These are phyloP conservation scores for Coniosporium apollinis DNA, from an alignment of 495 filamentous ascomycete species.

Conservation along the genomic window DNA sequence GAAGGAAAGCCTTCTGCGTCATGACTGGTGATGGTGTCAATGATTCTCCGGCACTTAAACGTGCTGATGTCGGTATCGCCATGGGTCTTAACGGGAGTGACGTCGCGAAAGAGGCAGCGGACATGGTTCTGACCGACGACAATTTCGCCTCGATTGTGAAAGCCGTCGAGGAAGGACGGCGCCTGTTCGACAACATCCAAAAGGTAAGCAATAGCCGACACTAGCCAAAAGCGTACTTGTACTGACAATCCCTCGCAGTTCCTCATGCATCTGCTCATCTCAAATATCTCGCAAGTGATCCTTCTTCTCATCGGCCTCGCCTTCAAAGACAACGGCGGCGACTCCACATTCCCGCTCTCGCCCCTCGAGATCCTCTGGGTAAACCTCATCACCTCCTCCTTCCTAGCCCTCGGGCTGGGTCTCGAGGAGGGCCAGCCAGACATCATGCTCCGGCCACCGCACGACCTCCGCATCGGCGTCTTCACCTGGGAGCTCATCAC, in stretches of 20 bases:
- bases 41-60: slow-evolving; percentile 39
- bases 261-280: slow-evolving; percentile 52
- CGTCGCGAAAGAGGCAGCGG: slow-evolving; percentile 53
- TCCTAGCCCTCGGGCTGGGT: slow-evolving; percentile 56
- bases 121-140: slow-evolving; percentile 60
- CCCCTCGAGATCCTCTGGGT: slow-evolving; percentile 65
- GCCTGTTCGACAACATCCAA: slow-evolving; percentile 68
- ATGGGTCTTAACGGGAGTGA: slow-evolving; percentile 34
- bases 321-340: slow-evolving; percentile 44
- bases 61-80: slow-evolving; percentile 37
- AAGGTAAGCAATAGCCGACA: slow-evolving; percentile 21
- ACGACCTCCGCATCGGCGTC: slow-evolving; percentile 45
- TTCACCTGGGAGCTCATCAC: slow-evolving; percentile 53
- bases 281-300: slow-evolving; percentile 61
- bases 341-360: slow-evolving; percentile 58
- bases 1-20: no score
- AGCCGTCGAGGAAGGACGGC: slow-evolving; percentile 53
- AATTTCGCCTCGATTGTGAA: slow-evolving; percentile 70
- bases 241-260: slow-evolving; percentile 31
- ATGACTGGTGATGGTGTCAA: slow-evolving; percentile 45
- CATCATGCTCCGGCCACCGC: slow-evolving; percentile 56
- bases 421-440: slow-evolving; percentile 46
- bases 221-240: neutral
- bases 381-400: slow-evolving; percentile 59
- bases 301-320: slow-evolving; percentile 54